Evolutionary conservation across 164 flowering plant species (phyloP).

Genomic region (Vitis cinerea): DNA sequence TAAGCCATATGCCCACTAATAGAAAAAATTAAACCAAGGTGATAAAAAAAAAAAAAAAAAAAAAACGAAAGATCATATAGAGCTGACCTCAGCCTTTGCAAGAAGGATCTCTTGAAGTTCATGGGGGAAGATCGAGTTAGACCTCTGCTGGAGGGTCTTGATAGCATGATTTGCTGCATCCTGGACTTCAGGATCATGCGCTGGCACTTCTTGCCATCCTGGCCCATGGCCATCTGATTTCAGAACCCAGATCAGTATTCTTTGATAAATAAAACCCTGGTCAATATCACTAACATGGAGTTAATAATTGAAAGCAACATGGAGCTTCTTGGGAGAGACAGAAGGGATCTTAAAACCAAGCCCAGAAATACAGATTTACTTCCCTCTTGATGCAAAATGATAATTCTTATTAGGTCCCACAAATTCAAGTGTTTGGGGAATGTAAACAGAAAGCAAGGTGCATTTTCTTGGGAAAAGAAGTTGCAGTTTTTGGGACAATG

Average conservation of each 20-base stretch:
- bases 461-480: not conserved
- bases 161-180: constrained; percentile 78
- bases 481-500: not conserved
- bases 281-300: not conserved
- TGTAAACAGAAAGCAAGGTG: not conserved
- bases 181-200: constrained; percentile 64
- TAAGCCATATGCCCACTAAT: not conserved
- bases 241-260: constrained; percentile 2
- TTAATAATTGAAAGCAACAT: not conserved
- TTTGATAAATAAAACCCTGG: not conserved
- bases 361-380: not conserved
- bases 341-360: not conserved
- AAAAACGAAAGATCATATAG: not conserved
- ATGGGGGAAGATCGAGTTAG: constrained; percentile 69
- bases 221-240: constrained; percentile 44
- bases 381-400: not conserved
- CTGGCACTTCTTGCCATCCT: constrained; percentile 57
- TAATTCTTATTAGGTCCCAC: not conserved
- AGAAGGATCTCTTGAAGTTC: constrained; percentile 62
- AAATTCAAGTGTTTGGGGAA: not conserved
- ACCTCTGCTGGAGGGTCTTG: constrained; percentile 67
- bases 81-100: constrained; percentile 70
- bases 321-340: no score
- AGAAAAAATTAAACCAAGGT: no score
- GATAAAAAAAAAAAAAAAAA: not conserved